Conservation (phyloP, 2,329 filamentous ascomycete species). For the Neocucurbitaria cava region DNA sequence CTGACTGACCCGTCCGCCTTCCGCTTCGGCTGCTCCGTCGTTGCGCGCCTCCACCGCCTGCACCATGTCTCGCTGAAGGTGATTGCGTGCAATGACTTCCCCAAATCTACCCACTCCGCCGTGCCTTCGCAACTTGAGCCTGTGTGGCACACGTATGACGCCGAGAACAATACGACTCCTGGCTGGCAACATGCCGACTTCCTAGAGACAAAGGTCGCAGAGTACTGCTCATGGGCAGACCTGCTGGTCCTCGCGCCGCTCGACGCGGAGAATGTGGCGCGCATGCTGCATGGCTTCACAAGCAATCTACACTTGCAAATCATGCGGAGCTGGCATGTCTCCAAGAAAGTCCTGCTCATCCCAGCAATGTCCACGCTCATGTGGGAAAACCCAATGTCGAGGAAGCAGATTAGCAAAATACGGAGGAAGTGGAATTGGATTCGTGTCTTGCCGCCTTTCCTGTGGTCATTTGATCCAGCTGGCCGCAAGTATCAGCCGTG, state of each 20-base stretch:
- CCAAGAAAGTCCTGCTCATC: slow-evolving; percentile 83
- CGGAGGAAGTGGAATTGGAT: slow-evolving; percentile 87
- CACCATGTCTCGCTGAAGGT: slow-evolving; percentile 63
- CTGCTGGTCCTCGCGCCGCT: slow-evolving; percentile 84
- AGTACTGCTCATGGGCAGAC: slow-evolving; percentile 87
- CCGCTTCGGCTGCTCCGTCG: slow-evolving; percentile 70
- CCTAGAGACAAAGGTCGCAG: slow-evolving; percentile 62
- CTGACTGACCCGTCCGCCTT: slow-evolving; percentile 71
- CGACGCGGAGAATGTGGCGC: slow-evolving; percentile 81
- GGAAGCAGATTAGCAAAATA: slow-evolving; percentile 85
- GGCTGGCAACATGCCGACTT: slow-evolving; percentile 35
- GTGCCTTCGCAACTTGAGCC: slow-evolving; percentile 36
- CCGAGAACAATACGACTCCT: slow-evolving; percentile 22
- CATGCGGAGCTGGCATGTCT: slow-evolving; percentile 83
- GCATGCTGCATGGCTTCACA: slow-evolving; percentile 85
- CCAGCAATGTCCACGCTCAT: slow-evolving; percentile 88
- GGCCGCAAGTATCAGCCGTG: slow-evolving; percentile 60
- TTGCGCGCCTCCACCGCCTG: slow-evolving; percentile 71
- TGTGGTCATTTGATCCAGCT: slow-evolving; percentile 76
- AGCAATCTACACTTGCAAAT: slow-evolving; percentile 83
- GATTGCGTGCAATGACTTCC: slow-evolving; percentile 38
- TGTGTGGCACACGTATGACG: slow-evolving; percentile 39
- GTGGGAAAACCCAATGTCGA: slow-evolving; percentile 90
- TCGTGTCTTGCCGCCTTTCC: slow-evolving; percentile 77
- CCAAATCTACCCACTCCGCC: slow-evolving; percentile 26